Conservation (phyloP, 306 rosid species). For the Acacia confusa region DNA sequence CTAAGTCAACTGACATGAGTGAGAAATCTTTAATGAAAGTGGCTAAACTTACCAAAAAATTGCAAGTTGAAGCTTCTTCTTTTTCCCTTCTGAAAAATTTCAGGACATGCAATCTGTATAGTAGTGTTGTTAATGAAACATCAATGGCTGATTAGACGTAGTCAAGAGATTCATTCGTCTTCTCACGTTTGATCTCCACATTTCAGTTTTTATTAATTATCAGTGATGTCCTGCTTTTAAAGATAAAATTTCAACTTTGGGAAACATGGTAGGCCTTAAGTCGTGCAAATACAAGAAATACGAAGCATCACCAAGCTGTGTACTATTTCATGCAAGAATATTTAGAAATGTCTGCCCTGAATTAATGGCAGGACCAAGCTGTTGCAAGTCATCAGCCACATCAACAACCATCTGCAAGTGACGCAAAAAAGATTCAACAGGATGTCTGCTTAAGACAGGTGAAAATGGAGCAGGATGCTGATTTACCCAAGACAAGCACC, state of each 20-base stretch:
- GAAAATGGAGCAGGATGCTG: slow-evolving; percentile 55
- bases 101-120: not conserved
- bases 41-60: slow-evolving; percentile 7
- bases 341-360: slow-evolving; percentile 56
- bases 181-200: not conserved
- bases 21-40: not conserved
- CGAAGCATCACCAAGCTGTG: slow-evolving; percentile 42
- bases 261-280: not conserved
- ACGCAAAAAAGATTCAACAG: slow-evolving; percentile 30
- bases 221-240: not conserved
- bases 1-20: not conserved
- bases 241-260: not conserved
- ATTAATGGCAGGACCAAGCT: slow-evolving; percentile 65
- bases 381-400: slow-evolving; percentile 39
- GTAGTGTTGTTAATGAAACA: slow-evolving; percentile 5
- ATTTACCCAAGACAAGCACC: slow-evolving; percentile 38
- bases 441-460: slow-evolving; percentile 27
- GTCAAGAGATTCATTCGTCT: not conserved
- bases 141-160: not conserved
- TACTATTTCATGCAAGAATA: slow-evolving; percentile 54
- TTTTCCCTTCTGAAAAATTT: not conserved
- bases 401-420: slow-evolving; percentile 34
- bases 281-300: slow-evolving; percentile 7
- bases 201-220: not conserved
- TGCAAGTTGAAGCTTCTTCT: not conserved